Conservation (phyloP, 1,284 basidiomycete species). For the Bondarzewia mesenterica region DNA sequence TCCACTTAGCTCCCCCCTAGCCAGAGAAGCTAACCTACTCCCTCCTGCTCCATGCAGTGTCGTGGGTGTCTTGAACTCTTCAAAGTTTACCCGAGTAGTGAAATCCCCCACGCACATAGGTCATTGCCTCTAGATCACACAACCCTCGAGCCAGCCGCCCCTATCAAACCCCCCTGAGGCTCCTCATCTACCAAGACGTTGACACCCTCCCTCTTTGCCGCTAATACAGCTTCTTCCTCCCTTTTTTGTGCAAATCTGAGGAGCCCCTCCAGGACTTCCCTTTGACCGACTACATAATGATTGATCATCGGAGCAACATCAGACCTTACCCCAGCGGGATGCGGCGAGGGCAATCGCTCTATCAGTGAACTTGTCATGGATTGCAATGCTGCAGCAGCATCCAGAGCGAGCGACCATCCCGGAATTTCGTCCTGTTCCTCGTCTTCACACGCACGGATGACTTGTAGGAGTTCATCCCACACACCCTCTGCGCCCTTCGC, state of each 20-base stretch:
- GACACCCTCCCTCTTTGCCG: slow-evolving; percentile 42
- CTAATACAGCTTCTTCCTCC: slow-evolving; percentile 33
- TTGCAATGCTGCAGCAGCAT: slow-evolving; percentile 53
- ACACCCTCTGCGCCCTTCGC: slow-evolving; percentile 48
- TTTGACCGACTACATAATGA: slow-evolving; percentile 46
- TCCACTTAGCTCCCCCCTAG: too few species aligned
- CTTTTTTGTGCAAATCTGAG: slow-evolving; percentile 37
- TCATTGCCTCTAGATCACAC: too few species aligned
- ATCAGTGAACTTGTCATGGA: slow-evolving; percentile 57
- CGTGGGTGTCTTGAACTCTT: too few species aligned
- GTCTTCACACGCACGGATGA: slow-evolving; percentile 25
- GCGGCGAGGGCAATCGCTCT: slow-evolving; percentile 36
- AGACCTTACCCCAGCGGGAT: slow-evolving; percentile 25
- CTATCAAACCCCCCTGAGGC: too few species aligned
- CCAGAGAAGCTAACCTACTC: too few species aligned
- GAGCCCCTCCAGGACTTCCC: slow-evolving; percentile 31
- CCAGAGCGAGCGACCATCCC: slow-evolving; percentile 26
- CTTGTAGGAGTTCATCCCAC: slow-evolving; percentile 46
- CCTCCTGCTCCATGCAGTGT: too few species aligned
- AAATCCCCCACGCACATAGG: too few species aligned
- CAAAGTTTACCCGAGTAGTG: too few species aligned
- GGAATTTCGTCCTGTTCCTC: slow-evolving; percentile 11
- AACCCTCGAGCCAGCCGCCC: too few species aligned
- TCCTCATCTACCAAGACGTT: slow-evolving; percentile 41
- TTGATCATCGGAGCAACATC: slow-evolving; percentile 47